These are phyloP conservation scores for Gremmenia infestans DNA, from an alignment of 2,329 filamentous ascomycete species.

Conservation along the genomic window DNA sequence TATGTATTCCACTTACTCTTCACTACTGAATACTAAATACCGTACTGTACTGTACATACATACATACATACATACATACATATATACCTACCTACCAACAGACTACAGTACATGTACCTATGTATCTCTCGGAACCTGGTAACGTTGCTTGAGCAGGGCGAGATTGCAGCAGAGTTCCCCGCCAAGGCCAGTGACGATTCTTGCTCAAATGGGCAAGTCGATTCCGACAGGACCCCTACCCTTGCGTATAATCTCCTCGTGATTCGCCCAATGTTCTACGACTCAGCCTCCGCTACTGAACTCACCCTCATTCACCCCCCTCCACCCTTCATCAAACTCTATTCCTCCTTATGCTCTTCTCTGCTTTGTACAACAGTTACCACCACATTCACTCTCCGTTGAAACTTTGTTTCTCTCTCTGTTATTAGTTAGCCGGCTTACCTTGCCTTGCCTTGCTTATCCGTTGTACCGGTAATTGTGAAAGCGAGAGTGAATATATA, in stretches of 20 bases:
- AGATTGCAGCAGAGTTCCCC: neutral
- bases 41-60: too few species aligned
- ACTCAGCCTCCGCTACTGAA: neutral
- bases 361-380: neutral
- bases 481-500: too few species aligned
- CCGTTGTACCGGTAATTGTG: too few species aligned
- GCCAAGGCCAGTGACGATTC: neutral
- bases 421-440: neutral
- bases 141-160: neutral
- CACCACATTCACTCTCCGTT: too few species aligned
- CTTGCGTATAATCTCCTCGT: neutral
- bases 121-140: neutral
- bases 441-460: neutral
- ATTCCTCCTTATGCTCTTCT: neutral
- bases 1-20: too few species aligned
- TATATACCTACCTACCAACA: too few species aligned
- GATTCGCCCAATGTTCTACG: neutral
- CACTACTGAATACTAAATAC: too few species aligned
- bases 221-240: neutral
- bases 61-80: too few species aligned
- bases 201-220: slow-evolving; percentile 1
- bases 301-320: neutral
- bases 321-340: neutral
- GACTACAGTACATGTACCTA: too few species aligned
- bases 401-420: neutral